Percentiles rank a stretch among this genome's conserved stretches.
Conservation (phyloP, 225 moss, liverwort and hornwort genomes). For the Antitrichia curtipendula region DNA sequence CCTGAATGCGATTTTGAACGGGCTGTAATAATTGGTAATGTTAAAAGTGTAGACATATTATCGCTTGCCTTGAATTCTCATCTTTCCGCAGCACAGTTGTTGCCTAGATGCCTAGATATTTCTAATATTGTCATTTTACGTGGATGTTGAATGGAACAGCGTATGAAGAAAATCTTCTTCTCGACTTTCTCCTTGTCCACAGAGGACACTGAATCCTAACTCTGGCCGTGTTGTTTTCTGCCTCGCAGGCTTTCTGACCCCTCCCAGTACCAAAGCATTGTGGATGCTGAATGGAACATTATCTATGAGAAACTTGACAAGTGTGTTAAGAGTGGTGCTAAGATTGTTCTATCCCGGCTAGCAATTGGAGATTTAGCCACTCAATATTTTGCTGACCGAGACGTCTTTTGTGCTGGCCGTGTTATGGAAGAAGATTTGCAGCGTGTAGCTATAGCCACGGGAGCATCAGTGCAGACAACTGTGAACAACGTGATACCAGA, state of each 20-base stretch:
- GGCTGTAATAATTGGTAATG: not conserved
- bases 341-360: slow-evolving; percentile 84
- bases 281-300: slow-evolving; percentile 99
- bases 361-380: slow-evolving; percentile 93
- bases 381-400: slow-evolving; percentile 97
- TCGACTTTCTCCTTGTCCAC: not conserved
- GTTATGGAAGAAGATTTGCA: slow-evolving; percentile 92
- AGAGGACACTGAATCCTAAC: not conserved
- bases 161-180: not conserved
- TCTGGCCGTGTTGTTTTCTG: not conserved
- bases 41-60: not conserved
- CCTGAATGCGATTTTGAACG: not conserved
- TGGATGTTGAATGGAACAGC: no score
- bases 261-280: slow-evolving; percentile 84
- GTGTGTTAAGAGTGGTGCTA: slow-evolving; percentile 89
- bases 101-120: not conserved
- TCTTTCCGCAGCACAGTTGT: not conserved
- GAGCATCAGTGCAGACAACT: slow-evolving; percentile 85
- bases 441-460: slow-evolving; percentile 76
- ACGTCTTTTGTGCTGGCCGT: slow-evolving; percentile 90
- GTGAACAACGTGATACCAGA: slow-evolving; percentile 89
- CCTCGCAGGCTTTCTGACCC: slow-evolving; percentile 75
- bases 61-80: not conserved
- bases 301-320: slow-evolving; percentile 94
- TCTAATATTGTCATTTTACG: not conserved